Evolutionary conservation across 2,329 filamentous ascomycete species (phyloP).

Genomic region (Claviceps africana): DNA sequence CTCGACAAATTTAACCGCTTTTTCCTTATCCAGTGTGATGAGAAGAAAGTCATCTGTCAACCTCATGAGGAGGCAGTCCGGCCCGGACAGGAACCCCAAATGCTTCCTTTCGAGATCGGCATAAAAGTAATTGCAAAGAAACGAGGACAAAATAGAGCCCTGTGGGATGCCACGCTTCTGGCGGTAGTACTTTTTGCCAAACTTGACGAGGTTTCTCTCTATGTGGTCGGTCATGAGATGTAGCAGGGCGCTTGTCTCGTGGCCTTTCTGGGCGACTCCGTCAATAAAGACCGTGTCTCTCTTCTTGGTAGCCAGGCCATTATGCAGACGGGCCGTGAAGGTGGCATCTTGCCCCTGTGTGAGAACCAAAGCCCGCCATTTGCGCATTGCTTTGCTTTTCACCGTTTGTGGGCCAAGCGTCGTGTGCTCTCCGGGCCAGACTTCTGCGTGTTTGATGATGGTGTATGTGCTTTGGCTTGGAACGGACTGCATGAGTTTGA

Average conservation of each 20-base stretch:
- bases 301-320: conserved; percentile 26
- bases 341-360: conserved; percentile 25
- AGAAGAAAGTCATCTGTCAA: conserved; percentile 90
- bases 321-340: conserved; percentile 32
- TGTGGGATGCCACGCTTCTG: conserved; percentile 87
- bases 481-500: conserved; percentile 49
- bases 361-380: conserved; percentile 41
- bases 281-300: conserved; percentile 69
- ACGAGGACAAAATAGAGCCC: conserved; percentile 73
- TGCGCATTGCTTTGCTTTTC: conserved; percentile 25
- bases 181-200: conserved; percentile 77
- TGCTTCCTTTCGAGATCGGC: conserved; percentile 64
- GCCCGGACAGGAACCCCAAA: conserved; percentile 47
- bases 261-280: conserved; percentile 41
- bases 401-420: conserved; percentile 9
- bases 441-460: conserved; percentile 60
- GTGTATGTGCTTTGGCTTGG: conserved; percentile 49
- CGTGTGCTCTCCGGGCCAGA: conserved; percentile 34
- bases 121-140: conserved; percentile 93
- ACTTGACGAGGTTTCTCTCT: conserved; percentile 70
- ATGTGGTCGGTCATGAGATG: conserved; percentile 67
- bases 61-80: conserved; percentile 56
- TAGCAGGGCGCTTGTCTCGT: conserved; percentile 47
- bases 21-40: conserved; percentile 53
- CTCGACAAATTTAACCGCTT: conserved; percentile 60